Percentiles rank a stretch among this genome's conserved stretches.
These are phyloP conservation scores for Ophiorrhiza pumila DNA, from an alignment of 257 asterid genomes.

Conservation along the genomic window DNA sequence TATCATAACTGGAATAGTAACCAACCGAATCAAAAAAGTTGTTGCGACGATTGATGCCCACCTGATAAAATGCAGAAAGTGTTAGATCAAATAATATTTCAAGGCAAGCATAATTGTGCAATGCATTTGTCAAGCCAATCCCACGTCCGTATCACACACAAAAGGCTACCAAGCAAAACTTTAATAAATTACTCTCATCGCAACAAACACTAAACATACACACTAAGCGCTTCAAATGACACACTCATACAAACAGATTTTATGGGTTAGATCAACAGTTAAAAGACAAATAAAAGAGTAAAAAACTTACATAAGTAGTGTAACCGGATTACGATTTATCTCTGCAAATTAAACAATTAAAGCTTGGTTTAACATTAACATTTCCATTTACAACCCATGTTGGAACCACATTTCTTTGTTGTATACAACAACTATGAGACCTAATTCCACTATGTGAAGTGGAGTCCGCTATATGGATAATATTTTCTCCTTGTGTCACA, in stretches of 20 bases:
- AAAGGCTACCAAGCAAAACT: not conserved
- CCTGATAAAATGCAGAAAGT: conserved; percentile 42
- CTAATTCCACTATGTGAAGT: no score
- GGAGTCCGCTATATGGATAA: no score
- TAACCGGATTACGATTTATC: not conserved
- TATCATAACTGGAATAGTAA: conserved; percentile 64
- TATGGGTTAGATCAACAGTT: not conserved
- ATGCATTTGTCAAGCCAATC: not conserved
- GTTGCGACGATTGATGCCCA: conserved; percentile 73
- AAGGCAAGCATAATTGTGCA: not conserved
- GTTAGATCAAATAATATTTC: not conserved
- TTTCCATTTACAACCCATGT: not conserved
- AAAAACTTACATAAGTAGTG: not conserved
- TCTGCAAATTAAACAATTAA: not conserved
- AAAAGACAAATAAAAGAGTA: not conserved
- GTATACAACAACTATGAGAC: no score
- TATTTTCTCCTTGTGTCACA: no score
- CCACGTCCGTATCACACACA: not conserved
- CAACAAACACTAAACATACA: not conserved
- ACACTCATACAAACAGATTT: not conserved
- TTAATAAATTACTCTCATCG: not conserved
- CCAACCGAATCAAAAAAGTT: conserved; percentile 56
- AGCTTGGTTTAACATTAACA: no score
- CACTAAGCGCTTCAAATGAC: not conserved
- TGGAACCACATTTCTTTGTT: not conserved